These are phyloP conservation scores for Eucalyptus marginata DNA, from an alignment of 345 rosid genomes.

Conservation along the genomic window DNA sequence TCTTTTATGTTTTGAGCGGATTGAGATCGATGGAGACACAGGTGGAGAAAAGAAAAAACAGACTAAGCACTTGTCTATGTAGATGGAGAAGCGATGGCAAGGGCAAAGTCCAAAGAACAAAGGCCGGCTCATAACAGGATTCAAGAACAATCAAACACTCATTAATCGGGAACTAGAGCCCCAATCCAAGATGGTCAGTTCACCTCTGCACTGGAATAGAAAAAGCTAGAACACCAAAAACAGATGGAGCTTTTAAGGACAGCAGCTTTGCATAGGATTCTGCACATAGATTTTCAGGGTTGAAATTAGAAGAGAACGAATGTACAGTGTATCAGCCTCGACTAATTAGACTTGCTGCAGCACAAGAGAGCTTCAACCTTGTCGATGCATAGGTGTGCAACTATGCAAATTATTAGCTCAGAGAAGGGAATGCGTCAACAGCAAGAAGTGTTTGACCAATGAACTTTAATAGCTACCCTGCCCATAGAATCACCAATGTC, in stretches of 20 bases:
- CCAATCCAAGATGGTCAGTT: background rate
- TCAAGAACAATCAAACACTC: background rate
- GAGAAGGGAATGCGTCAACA: background rate
- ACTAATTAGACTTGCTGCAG: background rate
- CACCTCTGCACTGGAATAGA: background rate
- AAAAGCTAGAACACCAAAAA: background rate
- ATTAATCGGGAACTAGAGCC: background rate
- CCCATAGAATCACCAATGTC: background rate
- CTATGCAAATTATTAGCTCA: background rate
- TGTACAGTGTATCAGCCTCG: background rate
- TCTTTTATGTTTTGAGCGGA: background rate
- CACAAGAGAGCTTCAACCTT: background rate
- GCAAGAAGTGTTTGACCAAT: background rate
- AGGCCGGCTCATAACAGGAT: background rate
- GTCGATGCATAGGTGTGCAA: background rate
- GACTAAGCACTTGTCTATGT: background rate
- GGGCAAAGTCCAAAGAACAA: background rate
- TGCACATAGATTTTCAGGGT: background rate
- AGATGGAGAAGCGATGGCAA: background rate
- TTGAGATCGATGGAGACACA: background rate
- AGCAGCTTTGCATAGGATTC: background rate
- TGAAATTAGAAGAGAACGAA: background rate
- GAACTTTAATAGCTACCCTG: background rate
- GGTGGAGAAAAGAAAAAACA: background rate
- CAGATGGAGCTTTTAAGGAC: background rate